A percentile compares a stretch with the other conserved stretches of the same genome.
These are phyloP conservation scores for Fraxinus dipetala DNA, from an alignment of 305 asterid species.

Conservation along the genomic window DNA sequence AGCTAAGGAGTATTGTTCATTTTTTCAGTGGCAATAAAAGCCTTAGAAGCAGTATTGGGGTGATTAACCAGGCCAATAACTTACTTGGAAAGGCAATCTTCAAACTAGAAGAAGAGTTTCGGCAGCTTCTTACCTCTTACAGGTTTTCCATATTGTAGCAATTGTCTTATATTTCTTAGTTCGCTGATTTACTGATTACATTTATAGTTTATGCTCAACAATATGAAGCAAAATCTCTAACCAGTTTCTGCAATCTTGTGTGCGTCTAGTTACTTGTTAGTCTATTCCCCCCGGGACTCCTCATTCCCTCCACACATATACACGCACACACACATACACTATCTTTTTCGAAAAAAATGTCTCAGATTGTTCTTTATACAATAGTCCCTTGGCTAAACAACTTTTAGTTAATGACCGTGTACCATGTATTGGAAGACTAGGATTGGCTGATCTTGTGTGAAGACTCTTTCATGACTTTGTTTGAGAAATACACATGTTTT, in stretches of 20 bases:
- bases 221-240: not conserved
- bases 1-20: constrained; percentile 52
- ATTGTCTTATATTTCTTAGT: not conserved
- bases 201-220: not conserved
- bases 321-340: not conserved
- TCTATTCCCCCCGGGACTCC: not conserved
- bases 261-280: not conserved
- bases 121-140: constrained; percentile 63
- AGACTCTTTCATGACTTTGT: not conserved
- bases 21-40: constrained; percentile 65
- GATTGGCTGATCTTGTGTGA: not conserved
- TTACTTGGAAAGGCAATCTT: constrained; percentile 61
- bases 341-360: not conserved
- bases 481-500: not conserved
- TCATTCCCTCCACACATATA: not conserved
- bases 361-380: not conserved
- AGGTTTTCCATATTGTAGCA: constrained; percentile 45
- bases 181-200: not conserved
- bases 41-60: constrained; percentile 56
- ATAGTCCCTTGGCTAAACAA: not conserved
- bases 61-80: constrained; percentile 62
- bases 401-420: not conserved
- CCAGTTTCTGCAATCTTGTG: not conserved
- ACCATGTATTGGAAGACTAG: not conserved
- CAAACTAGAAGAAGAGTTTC: constrained; percentile 86